Evolutionary conservation across 1,139 yeast species (phyloP).

Genomic region (Kodamaea arcana): DNA sequence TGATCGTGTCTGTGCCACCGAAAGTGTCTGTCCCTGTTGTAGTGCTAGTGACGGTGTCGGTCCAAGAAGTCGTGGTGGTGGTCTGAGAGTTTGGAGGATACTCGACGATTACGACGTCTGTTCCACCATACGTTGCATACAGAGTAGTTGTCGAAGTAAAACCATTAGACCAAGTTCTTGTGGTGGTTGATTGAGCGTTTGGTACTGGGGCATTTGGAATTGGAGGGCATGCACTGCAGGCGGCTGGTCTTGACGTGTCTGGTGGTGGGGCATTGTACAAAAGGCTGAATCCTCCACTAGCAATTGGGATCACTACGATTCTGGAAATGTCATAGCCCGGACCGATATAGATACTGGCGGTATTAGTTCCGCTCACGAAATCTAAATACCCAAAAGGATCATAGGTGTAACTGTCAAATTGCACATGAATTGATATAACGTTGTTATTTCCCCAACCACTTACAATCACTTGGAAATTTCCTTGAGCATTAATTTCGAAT

Average conservation of each 20-base stretch:
- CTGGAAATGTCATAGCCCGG: neutral
- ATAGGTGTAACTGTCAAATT: too few species aligned
- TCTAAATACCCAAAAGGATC: neutral
- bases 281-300: neutral
- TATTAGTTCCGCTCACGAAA: neutral
- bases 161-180: neutral
- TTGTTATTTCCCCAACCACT: neutral
- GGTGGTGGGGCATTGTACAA: neutral
- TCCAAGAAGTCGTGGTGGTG: constrained; percentile 12
- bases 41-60: constrained; percentile 8
- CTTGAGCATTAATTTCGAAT: neutral
- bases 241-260: neutral
- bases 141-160: neutral
- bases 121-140: constrained; percentile 6
- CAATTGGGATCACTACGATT: neutral
- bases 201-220: neutral
- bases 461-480: too few species aligned
- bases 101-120: constrained; percentile 14
- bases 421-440: too few species aligned
- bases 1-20: constrained; percentile 11
- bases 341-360: neutral
- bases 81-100: constrained; percentile 10
- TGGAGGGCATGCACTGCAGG: neutral
- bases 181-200: neutral
- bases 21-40: constrained; percentile 7